These are phyloP conservation scores for Sclerotinia subarctica DNA, from an alignment of 2,329 filamentous ascomycete genomes.

Conservation along the genomic window DNA sequence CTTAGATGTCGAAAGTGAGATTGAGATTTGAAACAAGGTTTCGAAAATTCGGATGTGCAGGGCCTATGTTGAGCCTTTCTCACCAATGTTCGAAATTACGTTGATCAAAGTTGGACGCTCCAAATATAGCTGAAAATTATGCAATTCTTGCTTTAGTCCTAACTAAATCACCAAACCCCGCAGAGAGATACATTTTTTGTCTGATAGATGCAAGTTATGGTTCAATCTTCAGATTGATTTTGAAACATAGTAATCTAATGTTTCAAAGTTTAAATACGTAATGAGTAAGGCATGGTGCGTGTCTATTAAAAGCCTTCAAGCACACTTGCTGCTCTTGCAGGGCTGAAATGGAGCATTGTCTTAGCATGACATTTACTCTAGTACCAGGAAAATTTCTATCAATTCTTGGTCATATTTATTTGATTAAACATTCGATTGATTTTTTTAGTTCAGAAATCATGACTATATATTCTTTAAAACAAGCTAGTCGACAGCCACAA, in stretches of 20 bases:
- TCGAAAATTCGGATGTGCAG: slow-evolving; percentile 9
- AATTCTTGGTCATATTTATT: neutral
- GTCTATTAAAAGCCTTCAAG: neutral
- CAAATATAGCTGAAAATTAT: slow-evolving; percentile 15
- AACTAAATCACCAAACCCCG: neutral
- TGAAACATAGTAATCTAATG: neutral
- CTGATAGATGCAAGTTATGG: neutral
- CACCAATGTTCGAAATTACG: slow-evolving; percentile 13
- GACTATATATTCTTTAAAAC: neutral
- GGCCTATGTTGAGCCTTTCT: neutral
- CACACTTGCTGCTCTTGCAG: neutral
- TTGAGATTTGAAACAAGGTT: slow-evolving; percentile 24
- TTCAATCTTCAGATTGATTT: neutral
- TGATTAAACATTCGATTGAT: neutral
- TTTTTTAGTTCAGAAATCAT: neutral
- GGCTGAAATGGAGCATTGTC: neutral
- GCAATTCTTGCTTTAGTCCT: neutral
- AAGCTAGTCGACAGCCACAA: slow-evolving; percentile 2
- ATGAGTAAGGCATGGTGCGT: neutral
- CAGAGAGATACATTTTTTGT: neutral
- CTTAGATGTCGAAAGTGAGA: slow-evolving; percentile 21
- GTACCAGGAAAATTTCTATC: neutral
- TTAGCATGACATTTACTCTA: neutral
- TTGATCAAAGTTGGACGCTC: slow-evolving; percentile 2
- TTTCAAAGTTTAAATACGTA: neutral